phyloP scores from a whole-genome alignment of 805 yeast genomes.

The Wickerhamomyces queroliae region DNA sequence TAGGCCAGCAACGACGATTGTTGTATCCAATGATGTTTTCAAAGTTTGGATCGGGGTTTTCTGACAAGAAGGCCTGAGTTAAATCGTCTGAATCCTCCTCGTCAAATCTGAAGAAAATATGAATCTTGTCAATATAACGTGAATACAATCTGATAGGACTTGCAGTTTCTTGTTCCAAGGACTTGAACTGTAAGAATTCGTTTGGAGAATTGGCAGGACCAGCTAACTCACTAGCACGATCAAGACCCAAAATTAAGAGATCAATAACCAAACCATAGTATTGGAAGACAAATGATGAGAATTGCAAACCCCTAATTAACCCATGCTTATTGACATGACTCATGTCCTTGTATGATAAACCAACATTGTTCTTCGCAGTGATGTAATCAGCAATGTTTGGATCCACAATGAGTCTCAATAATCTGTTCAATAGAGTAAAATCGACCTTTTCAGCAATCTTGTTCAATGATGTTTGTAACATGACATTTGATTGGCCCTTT shows the following conservation, averaged over 20 bases:
- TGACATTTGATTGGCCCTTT: conserved; percentile 72
- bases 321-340: conserved; percentile 88
- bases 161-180: conserved; percentile 47
- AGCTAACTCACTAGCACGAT: conserved; percentile 82
- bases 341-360: conserved; percentile 88
- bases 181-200: conserved; percentile 69
- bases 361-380: conserved; percentile 83
- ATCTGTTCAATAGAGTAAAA: conserved; percentile 76
- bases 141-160: conserved; percentile 80
- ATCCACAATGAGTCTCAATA: conserved; percentile 77
- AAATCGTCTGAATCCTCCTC: conserved; percentile 71
- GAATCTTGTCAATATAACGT: conserved; percentile 78
- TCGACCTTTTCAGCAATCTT: conserved; percentile 84
- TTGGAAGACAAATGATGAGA: conserved; percentile 84
- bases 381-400: conserved; percentile 92
- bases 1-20: conserved; percentile 92
- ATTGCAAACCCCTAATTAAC: conserved; percentile 80
- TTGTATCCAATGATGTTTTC: conserved; percentile 82
- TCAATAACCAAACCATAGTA: conserved; percentile 86
- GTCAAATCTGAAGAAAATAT: conserved; percentile 70
- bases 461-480: conserved; percentile 70
- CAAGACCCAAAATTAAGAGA: conserved; percentile 74
- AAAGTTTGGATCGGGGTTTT: conserved; percentile 90
- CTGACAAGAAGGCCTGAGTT: conserved; percentile 68
- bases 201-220: conserved; percentile 71